Evolutionary conservation across 371 early-diverging fungal genomes (phyloP).

Genomic region (Mortierella sp.): DNA sequence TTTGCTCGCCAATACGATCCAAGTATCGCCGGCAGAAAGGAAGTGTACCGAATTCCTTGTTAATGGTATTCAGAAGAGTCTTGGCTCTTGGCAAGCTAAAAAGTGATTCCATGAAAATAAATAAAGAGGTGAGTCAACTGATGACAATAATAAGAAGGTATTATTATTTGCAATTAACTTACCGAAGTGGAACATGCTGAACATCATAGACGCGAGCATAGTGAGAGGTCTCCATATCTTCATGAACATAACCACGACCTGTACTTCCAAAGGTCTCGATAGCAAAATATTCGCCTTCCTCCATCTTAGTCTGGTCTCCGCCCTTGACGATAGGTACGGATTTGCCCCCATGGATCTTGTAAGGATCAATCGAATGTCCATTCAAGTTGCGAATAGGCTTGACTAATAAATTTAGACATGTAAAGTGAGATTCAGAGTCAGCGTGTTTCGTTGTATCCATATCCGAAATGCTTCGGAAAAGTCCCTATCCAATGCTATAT

Average conservation of each 20-base stretch:
- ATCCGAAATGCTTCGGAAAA: too few species aligned
- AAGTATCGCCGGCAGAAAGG: constrained; percentile 99
- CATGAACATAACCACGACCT: constrained; percentile 95
- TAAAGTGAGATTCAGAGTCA: not conserved
- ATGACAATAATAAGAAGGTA: too few species aligned
- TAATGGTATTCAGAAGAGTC: constrained; percentile 89
- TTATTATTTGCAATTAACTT: constrained; percentile 13
- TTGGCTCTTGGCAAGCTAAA: constrained; percentile 85
- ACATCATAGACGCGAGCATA: constrained; percentile 84
- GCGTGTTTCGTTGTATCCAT: not conserved
- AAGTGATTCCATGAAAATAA: not conserved
- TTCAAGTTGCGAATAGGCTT: constrained; percentile 98
- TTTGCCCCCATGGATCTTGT: constrained; percentile 98
- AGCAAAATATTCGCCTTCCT: constrained; percentile 98
- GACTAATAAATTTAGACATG: constrained; percentile 60
- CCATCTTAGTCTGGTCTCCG: constrained; percentile 95
- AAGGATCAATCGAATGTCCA: constrained; percentile 98
- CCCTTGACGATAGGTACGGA: constrained; percentile 96
- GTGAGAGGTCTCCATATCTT: constrained; percentile 97
- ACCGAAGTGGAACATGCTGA: constrained; percentile 77
- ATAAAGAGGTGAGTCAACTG: not conserved
- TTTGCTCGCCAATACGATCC: constrained; percentile 92
- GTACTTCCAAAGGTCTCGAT: constrained; percentile 99
- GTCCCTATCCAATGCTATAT: not conserved
- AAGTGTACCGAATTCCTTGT: constrained; percentile 95